A percentile compares a stretch with the other conserved stretches of the same genome.
phyloP scores from a whole-genome alignment of 805 yeast species.

The Candida alai region DNA sequence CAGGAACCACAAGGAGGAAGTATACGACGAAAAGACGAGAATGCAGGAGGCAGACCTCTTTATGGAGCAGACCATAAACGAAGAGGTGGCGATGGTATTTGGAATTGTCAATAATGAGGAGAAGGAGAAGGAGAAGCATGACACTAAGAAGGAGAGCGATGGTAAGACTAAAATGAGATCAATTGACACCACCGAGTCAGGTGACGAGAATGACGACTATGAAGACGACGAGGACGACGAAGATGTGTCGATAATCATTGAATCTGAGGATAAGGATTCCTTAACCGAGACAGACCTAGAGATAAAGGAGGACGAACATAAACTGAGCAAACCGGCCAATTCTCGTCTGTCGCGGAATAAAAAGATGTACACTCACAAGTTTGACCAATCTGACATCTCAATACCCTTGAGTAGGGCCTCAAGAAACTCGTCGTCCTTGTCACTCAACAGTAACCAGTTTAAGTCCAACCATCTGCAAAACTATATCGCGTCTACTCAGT shows the following conservation, averaged over 20 bases:
- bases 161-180: constrained; percentile 1
- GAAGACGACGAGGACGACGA: constrained; percentile 33
- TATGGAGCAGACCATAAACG: constrained; percentile 22
- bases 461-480: constrained; percentile 9
- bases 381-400: constrained; percentile 21
- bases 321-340: background rate
- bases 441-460: constrained; percentile 14
- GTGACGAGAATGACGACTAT: constrained; percentile 18
- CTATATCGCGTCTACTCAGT: background rate
- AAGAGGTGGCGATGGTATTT: constrained; percentile 43
- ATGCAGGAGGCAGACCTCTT: constrained; percentile 6
- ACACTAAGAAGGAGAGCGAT: constrained; percentile 1
- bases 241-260: constrained; percentile 36
- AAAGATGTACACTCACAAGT: constrained; percentile 12
- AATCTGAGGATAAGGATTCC: constrained; percentile 27
- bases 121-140: constrained; percentile 9
- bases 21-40: constrained; percentile 11
- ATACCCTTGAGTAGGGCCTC: constrained; percentile 14
- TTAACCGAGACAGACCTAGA: constrained; percentile 6
- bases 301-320: constrained; percentile 6
- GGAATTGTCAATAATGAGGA: constrained; percentile 34
- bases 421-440: constrained; percentile 16
- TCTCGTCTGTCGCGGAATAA: constrained; percentile 1
- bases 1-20: constrained; percentile 8
- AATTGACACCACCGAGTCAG: too few species aligned